phyloP scores from a whole-genome alignment of 495 filamentous ascomycete species.

The Lophium mytilinum region DNA sequence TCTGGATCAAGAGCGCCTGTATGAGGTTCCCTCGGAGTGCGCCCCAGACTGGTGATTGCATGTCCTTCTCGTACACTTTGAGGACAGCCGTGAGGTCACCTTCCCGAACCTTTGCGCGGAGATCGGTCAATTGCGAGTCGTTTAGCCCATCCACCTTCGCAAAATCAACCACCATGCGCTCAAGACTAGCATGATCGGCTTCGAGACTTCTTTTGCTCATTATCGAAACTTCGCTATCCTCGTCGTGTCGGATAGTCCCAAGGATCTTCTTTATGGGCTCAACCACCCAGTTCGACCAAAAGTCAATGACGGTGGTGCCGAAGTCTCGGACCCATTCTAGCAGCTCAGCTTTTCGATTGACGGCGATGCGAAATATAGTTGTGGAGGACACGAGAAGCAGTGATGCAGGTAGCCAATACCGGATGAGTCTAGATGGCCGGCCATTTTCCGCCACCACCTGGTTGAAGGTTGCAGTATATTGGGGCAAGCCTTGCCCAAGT shows the following conservation, averaged over 20 bases:
- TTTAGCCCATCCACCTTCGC: slow-evolving; percentile 59
- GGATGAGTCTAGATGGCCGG: slow-evolving; percentile 62
- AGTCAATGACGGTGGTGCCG: slow-evolving; percentile 70
- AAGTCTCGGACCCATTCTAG: slow-evolving; percentile 66
- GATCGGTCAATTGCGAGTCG: slow-evolving; percentile 55
- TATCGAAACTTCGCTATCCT: slow-evolving; percentile 83
- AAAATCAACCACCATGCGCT: slow-evolving; percentile 97
- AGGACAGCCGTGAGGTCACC: slow-evolving; percentile 90
- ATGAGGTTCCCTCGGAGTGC: slow-evolving; percentile 79
- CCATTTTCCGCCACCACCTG: slow-evolving; percentile 52
- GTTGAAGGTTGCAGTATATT: slow-evolving; percentile 46
- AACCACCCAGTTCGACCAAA: slow-evolving; percentile 93
- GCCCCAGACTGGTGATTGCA: slow-evolving; percentile 69
- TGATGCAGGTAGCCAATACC: slow-evolving; percentile 78
- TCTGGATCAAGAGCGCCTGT: slow-evolving; percentile 83
- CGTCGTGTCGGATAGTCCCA: slow-evolving; percentile 84
- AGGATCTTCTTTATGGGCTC: slow-evolving; percentile 75
- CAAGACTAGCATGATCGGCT: slow-evolving; percentile 82
- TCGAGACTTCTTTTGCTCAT: slow-evolving; percentile 87
- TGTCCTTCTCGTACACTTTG: slow-evolving; percentile 79
- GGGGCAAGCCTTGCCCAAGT: slow-evolving; percentile 50
- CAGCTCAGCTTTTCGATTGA: slow-evolving; percentile 64
- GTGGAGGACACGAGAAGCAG: slow-evolving; percentile 58
- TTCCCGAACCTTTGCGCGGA: slow-evolving; percentile 71
- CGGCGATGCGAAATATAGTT: slow-evolving; percentile 66